Percentiles rank a stretch among this genome's conserved stretches.
phyloP scores from a whole-genome alignment of 495 filamentous ascomycete genomes.

The Beverwykella pulmonaria region DNA sequence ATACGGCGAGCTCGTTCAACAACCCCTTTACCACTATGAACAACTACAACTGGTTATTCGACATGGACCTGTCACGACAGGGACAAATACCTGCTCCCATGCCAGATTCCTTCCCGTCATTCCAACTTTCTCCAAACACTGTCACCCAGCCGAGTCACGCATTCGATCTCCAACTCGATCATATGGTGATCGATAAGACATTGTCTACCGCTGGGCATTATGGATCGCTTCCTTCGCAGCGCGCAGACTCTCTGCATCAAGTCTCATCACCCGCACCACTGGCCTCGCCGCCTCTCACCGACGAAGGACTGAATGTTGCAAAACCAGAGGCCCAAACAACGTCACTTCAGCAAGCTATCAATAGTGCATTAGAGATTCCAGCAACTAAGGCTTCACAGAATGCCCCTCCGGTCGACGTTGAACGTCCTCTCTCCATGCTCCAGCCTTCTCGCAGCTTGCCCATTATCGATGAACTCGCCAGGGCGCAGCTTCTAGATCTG shows the following conservation, averaged over 20 bases:
- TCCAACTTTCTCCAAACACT: slow-evolving; percentile 16
- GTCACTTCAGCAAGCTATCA: not conserved
- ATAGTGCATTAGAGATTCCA: not conserved
- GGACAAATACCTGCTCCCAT: slow-evolving; percentile 9
- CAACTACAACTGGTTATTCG: slow-evolving; percentile 63
- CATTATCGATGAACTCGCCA: slow-evolving; percentile 47
- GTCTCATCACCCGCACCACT: not conserved
- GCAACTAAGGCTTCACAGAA: not conserved
- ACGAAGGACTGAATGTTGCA: slow-evolving; percentile 1
- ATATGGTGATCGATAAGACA: slow-evolving; percentile 8
- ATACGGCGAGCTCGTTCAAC: slow-evolving; percentile 58
- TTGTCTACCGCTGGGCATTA: slow-evolving; percentile 11
- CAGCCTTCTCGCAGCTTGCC: slow-evolving; percentile 41
- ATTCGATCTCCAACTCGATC: slow-evolving; percentile 17
- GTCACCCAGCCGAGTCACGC: slow-evolving; percentile 18
- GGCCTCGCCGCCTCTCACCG: slow-evolving; percentile 25
- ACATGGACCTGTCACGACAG: slow-evolving; percentile 38
- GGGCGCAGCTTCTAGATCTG: slow-evolving; percentile 50
- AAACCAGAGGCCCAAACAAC: not conserved
- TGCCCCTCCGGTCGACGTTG: slow-evolving; percentile 13
- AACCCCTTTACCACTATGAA: slow-evolving; percentile 59
- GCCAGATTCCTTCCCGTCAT: slow-evolving; percentile 12
- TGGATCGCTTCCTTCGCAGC: slow-evolving; percentile 17
- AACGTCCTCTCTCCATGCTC: slow-evolving; percentile 47
- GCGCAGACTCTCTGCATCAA: slow-evolving; percentile 18